Conservation (phyloP, 23 red algal species). For the Gracilaria caudata region DNA sequence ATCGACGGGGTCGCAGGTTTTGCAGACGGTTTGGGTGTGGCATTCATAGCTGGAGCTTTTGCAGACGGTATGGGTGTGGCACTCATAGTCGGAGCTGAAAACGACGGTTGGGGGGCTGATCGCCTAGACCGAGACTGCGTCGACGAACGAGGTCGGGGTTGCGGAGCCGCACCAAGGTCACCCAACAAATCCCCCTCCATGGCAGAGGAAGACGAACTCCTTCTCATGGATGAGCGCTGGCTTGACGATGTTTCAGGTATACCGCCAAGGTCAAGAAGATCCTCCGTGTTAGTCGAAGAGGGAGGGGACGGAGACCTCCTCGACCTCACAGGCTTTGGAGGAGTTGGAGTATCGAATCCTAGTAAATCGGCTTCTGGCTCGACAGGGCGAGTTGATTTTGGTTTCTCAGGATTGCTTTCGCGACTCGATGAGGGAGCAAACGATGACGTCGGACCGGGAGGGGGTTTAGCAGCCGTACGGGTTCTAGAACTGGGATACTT, state of each 20-base stretch:
- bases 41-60: slow-evolving; percentile 24
- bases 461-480: slow-evolving; percentile 11
- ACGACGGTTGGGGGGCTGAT: slow-evolving; percentile 23
- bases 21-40: slow-evolving; percentile 15
- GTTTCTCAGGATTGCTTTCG: slow-evolving; percentile 21
- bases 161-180: slow-evolving; percentile 44
- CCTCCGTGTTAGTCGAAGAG: slow-evolving; percentile 17
- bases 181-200: slow-evolving; percentile 81
- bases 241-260: neutral
- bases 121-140: neutral
- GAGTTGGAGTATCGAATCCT: slow-evolving; percentile 31
- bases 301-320: slow-evolving; percentile 20
- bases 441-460: slow-evolving; percentile 24
- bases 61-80: slow-evolving; percentile 21
- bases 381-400: neutral
- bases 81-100: slow-evolving; percentile 62
- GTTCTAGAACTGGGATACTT: slow-evolving; percentile 33
- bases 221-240: neutral
- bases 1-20: neutral
- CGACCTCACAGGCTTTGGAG: neutral
- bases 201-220: slow-evolving; percentile 19
- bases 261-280: slow-evolving; percentile 50
- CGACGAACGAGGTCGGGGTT: slow-evolving; percentile 11
- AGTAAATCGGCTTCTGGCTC: slow-evolving; percentile 42
- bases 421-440: slow-evolving; percentile 41